phyloP scores from a whole-genome alignment of 164 flowering plant genomes.

The Euptelea pleiosperma region DNA sequence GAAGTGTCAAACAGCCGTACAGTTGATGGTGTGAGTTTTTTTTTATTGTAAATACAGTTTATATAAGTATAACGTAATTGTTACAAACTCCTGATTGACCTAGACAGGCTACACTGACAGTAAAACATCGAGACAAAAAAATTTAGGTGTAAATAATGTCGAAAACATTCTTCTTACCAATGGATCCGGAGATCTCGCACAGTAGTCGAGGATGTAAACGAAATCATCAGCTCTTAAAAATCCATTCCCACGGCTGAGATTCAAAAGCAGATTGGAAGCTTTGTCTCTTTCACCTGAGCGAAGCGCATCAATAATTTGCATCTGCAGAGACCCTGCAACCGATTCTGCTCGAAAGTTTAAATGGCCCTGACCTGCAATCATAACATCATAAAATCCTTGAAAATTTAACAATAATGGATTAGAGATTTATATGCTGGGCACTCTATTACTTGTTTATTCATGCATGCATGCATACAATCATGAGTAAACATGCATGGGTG shows the following conservation, averaged over 20 bases:
- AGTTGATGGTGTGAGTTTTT: background rate
- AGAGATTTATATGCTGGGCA: too few relatives aligned
- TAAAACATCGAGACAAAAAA: background rate
- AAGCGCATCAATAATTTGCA: constrained; percentile 68
- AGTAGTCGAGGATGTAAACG: constrained; percentile 48
- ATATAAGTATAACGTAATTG: background rate
- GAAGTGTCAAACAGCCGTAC: too few relatives aligned
- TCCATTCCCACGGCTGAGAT: constrained; percentile 23
- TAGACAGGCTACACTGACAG: background rate
- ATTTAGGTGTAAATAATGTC: too few relatives aligned
- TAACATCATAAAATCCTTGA: background rate
- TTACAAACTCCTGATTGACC: background rate
- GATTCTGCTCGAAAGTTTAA: constrained; percentile 20
- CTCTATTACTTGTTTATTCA: too few relatives aligned
- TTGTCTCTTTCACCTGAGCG: constrained; percentile 46
- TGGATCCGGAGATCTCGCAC: constrained; percentile 72
- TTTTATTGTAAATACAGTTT: background rate
- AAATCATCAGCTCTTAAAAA: constrained; percentile 45
- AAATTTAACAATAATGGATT: too few relatives aligned
- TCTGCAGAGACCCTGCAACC: constrained; percentile 26
- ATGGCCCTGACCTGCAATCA: constrained; percentile 24
- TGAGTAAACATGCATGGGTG: too few relatives aligned
- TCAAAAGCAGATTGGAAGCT: constrained; percentile 57
- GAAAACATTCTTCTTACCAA: constrained; percentile 39
- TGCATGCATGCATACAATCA: too few relatives aligned